Evolutionary conservation across 345 rosid genomes (phyloP), one percentile per base, ranked within the genome.

Genomic region (Lumnitzera racemosa): DNA sequence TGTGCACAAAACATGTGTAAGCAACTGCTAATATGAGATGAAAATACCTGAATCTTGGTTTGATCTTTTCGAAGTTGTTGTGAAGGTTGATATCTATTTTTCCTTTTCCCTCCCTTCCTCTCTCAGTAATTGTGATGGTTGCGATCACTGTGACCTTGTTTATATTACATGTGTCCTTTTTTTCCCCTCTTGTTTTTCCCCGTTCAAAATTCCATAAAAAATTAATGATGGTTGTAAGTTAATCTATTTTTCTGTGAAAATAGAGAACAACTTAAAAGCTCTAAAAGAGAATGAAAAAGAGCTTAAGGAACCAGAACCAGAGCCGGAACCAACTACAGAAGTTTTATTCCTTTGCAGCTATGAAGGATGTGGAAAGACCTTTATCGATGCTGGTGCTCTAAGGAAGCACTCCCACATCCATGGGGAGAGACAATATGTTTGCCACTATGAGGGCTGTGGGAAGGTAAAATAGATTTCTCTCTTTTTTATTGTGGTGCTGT

Each of bases 371-470:
- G 97, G 97, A 17, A 94, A 90, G 74, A 90, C 96, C 58, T 94
- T 90, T 61, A 76, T 80, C n/a, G 99, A 88, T 60, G 99, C 83
- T 46, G 95, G 97, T 55, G 97, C 95, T 49, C 79, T 90, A 72
- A 81, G 97, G 66, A 90, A 90, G 73, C 97, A 94, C 85, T 88
- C 99, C 56, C 99, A 90, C 63, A 88, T 88, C 59, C 97, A 90
- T 72, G 99, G 99, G 53, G 97, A 90, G 72, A 83, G 90, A 54
- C 97, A 94, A 61, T 88, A 83, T 75, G 75, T 86, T 70, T 94
- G 99, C 60, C 83, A 84, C 63, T 78, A 76, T 51, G 81, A 75
- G 46, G 91, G 90, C 25, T 90, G 97, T 62, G 96, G 90, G 57
- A 94, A 90, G 99, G 99, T 94, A 68, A 27, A 2, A 2, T 58